phyloP scores from a whole-genome alignment of 495 filamentous ascomycete species.

The Aspergillus sparsus region DNA sequence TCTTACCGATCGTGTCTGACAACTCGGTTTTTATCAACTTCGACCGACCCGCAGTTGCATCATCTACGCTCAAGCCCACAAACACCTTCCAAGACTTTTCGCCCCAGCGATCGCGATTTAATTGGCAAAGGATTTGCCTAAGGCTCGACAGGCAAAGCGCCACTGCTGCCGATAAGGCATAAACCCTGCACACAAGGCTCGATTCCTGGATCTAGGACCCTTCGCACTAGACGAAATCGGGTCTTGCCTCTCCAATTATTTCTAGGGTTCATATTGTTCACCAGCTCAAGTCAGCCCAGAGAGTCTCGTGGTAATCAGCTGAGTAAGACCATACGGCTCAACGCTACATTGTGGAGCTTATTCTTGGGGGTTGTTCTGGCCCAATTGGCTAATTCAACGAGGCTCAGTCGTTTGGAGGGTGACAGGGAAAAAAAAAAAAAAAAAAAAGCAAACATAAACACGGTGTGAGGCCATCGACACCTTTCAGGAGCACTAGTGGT shows the following conservation, averaged over 20 bases:
- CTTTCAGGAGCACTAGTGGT: slow-evolving; percentile 13
- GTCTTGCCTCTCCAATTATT: slow-evolving; percentile 18
- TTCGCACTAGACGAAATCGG: slow-evolving; percentile 30
- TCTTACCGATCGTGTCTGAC: background rate
- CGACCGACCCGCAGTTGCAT: background rate
- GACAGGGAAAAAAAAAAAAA: slow-evolving; percentile 3
- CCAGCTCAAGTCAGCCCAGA: slow-evolving; percentile 14
- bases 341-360: slow-evolving; percentile 14
- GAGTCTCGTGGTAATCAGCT: slow-evolving; percentile 18
- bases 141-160: slow-evolving; percentile 28
- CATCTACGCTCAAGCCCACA: background rate
- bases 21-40: background rate
- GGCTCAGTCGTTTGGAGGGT: slow-evolving; percentile 20
- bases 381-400: slow-evolving; percentile 23
- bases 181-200: slow-evolving; percentile 35
- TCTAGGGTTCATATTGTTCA: slow-evolving; percentile 9
- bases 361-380: slow-evolving; percentile 4
- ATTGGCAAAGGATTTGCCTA: slow-evolving; percentile 25
- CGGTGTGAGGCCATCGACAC: slow-evolving; percentile 11
- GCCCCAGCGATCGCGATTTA: slow-evolving; percentile 13
- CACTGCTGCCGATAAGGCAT: slow-evolving; percentile 32
- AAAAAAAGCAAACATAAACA: slow-evolving; percentile 10
- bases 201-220: slow-evolving; percentile 22
- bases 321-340: slow-evolving; percentile 15
- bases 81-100: background rate